Conservation (phyloP, 345 rosid genomes). For the Bruguiera gymnorhiza region DNA sequence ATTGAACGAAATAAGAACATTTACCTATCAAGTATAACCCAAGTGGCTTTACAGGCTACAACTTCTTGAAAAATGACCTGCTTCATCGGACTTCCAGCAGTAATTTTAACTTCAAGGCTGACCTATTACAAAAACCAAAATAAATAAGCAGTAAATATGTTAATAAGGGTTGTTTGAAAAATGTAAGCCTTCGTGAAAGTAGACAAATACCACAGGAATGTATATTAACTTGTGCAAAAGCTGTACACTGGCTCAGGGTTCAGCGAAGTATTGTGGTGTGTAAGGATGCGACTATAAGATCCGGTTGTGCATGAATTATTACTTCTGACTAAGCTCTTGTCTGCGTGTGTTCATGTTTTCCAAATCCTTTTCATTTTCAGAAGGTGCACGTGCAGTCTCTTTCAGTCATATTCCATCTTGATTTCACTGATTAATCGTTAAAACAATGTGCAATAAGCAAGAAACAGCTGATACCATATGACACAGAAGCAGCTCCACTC, state of each 20-base stretch:
- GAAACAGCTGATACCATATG: background rate
- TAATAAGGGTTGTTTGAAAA: background rate
- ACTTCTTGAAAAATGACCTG: conserved; percentile 54
- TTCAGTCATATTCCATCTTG: background rate
- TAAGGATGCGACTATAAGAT: too few relatives aligned
- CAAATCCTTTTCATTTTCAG: background rate
- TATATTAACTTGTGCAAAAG: too few relatives aligned
- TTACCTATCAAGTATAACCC: conserved; percentile 58
- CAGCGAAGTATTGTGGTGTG: too few relatives aligned
- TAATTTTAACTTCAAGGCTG: conserved; percentile 48
- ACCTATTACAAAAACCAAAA: conserved; percentile 28
- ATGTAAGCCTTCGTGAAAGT: background rate
- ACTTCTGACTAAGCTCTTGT: too few relatives aligned
- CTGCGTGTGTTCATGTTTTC: background rate
- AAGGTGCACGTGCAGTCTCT: background rate
- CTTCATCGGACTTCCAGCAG: conserved; percentile 51
- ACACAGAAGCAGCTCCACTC: background rate
- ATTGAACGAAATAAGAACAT: background rate
- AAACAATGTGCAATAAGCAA: background rate
- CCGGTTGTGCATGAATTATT: too few relatives aligned
- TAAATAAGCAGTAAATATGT: background rate
- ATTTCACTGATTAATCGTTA: background rate
- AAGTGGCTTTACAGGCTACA: conserved; percentile 35
- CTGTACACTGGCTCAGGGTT: too few relatives aligned
- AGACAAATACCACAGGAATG: too few relatives aligned